Conservation (phyloP, 495 filamentous ascomycete species). For the Xylaria grammica region DNA sequence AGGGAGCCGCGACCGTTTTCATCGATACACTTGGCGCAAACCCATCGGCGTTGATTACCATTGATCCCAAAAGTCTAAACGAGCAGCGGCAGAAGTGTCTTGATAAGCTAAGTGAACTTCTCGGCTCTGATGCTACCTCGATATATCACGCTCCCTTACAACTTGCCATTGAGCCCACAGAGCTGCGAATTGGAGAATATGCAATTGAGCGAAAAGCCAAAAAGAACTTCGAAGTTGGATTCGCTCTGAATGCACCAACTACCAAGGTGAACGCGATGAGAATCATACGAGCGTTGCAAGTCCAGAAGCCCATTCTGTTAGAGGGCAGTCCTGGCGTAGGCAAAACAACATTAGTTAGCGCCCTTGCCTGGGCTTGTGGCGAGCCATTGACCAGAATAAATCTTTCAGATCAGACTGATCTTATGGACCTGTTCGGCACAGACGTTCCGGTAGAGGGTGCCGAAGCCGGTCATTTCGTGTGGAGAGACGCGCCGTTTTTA, state of each 20-base stretch:
- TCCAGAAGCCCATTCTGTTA: slow-evolving; percentile 86
- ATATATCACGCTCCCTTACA: slow-evolving; percentile 65
- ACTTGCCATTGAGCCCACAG: slow-evolving; percentile 48
- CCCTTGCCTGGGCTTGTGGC: slow-evolving; percentile 77
- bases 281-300: slow-evolving; percentile 86
- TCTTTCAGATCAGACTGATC: slow-evolving; percentile 94
- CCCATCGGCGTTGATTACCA: slow-evolving; percentile 80
- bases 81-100: slow-evolving; percentile 74
- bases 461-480: slow-evolving; percentile 84
- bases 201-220: slow-evolving; percentile 58
- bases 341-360: slow-evolving; percentile 91
- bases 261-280: slow-evolving; percentile 88
- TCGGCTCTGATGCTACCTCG: slow-evolving; percentile 62
- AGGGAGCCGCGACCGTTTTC: slow-evolving; percentile 94
- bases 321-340: slow-evolving; percentile 97
- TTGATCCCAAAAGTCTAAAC: slow-evolving; percentile 60
- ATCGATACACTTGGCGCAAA: slow-evolving; percentile 95
- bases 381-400: slow-evolving; percentile 90
- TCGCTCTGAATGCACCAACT: slow-evolving; percentile 85
- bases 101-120: slow-evolving; percentile 68
- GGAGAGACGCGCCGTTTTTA: slow-evolving; percentile 94
- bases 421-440: slow-evolving; percentile 96
- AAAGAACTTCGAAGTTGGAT: slow-evolving; percentile 61
- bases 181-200: slow-evolving; percentile 75
- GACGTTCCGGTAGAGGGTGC: slow-evolving; percentile 94